phyloP scores from a whole-genome alignment of 306 rosid genomes.

The Bauhinia variegata region DNA sequence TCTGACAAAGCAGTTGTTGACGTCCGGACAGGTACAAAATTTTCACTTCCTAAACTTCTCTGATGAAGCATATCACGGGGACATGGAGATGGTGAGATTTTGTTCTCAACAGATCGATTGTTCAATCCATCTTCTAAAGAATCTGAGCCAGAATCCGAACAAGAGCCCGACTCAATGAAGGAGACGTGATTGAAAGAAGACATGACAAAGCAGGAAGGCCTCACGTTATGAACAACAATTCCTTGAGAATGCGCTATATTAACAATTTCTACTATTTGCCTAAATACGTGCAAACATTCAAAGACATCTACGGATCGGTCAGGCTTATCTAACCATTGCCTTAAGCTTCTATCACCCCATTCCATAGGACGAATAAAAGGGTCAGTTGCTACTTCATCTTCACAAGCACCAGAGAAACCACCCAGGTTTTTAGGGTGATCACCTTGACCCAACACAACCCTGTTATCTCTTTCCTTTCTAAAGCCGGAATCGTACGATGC shows the following conservation, averaged over 20 bases:
- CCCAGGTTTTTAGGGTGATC: constrained; percentile 50
- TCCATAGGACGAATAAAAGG: constrained; percentile 57
- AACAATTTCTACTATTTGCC: constrained; percentile 86
- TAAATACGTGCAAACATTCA: constrained; percentile 84
- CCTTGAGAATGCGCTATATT: constrained; percentile 82
- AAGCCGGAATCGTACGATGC: constrained; percentile 53
- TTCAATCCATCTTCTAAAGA: constrained; percentile 66
- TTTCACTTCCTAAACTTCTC: constrained; percentile 62
- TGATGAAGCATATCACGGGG: constrained; percentile 50
- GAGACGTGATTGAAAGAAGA: constrained; percentile 90
- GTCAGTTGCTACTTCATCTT: constrained; percentile 57
- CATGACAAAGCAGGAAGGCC: constrained; percentile 97
- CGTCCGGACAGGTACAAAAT: constrained; percentile 47
- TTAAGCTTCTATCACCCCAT: constrained; percentile 87
- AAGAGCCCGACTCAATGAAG: constrained; percentile 91
- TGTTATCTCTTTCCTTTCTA: constrained; percentile 48
- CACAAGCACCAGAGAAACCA: constrained; percentile 67
- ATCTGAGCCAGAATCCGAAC: constrained; percentile 93
- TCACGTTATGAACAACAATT: constrained; percentile 87
- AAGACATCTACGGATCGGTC: constrained; percentile 69
- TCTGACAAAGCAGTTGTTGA: constrained; percentile 66
- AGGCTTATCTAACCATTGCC: constrained; percentile 92
- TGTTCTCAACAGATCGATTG: constrained; percentile 50
- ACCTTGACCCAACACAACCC: constrained; percentile 51
- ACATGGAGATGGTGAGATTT: constrained; percentile 49